A percentile compares a stretch with the other conserved stretches of the same genome.
These are phyloP conservation scores for Ceratocystis papillata DNA, from an alignment of 2,329 filamentous ascomycete species.

Conservation along the genomic window DNA sequence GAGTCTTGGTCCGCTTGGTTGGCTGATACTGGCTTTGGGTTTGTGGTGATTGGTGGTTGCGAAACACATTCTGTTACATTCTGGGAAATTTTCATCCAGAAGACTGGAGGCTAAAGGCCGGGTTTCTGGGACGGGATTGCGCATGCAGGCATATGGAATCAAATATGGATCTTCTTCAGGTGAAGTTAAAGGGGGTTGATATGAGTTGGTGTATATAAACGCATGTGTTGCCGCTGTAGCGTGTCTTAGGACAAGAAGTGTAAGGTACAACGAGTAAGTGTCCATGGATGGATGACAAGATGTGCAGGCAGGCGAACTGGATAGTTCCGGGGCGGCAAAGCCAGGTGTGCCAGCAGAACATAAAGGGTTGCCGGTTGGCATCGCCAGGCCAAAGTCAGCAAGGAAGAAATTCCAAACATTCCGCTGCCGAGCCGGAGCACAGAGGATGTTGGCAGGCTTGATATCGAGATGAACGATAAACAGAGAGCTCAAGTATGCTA, in stretches of 20 bases:
- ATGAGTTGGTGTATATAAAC: background rate
- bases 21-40: too few species aligned
- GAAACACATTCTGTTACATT: slow-evolving; percentile 8
- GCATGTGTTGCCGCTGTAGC: background rate
- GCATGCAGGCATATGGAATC: background rate
- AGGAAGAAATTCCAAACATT: slow-evolving; percentile 16
- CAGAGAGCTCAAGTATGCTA: slow-evolving; percentile 3
- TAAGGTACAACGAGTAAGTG: slow-evolving; percentile 12
- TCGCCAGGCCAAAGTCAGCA: slow-evolving; percentile 18
- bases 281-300: slow-evolving; percentile 14
- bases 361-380: background rate
- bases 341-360: background rate
- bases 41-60: background rate
- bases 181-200: background rate
- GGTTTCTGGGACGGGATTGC: background rate
- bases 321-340: slow-evolving; percentile 15
- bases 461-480: slow-evolving; percentile 20
- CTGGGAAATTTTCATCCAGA: background rate
- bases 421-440: background rate
- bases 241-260: background rate
- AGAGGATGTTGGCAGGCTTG: slow-evolving; percentile 22
- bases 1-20: too few species aligned
- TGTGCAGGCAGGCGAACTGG: background rate
- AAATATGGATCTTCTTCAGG: background rate
- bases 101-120: background rate